A percentile compares a stretch with the other conserved stretches of the same genome.
Conservation (phyloP, 73 alveolate genomes). For the Paramecium biaurelia region DNA sequence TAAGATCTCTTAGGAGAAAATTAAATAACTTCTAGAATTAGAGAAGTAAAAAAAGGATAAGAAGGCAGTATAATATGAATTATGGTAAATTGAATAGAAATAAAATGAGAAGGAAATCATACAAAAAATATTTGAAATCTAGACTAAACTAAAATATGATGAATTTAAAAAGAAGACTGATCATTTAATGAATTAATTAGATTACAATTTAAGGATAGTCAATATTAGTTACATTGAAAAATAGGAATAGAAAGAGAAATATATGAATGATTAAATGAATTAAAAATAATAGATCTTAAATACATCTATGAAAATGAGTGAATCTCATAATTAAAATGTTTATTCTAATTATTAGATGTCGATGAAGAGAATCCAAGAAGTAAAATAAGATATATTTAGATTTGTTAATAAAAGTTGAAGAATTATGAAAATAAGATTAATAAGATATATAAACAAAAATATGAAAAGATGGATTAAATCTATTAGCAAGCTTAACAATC, state of each 20-base stretch:
- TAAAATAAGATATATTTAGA: neutral
- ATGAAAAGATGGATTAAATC: neutral
- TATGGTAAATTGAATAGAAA: neutral
- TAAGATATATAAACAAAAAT: neutral
- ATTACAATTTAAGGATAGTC: neutral
- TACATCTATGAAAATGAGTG: neutral
- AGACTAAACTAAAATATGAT: neutral
- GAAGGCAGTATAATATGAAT: neutral
- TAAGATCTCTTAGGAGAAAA: neutral
- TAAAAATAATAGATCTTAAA: neutral
- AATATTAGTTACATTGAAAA: neutral
- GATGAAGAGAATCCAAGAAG: neutral
- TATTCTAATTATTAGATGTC: neutral
- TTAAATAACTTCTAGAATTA: neutral
- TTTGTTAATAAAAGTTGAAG: neutral
- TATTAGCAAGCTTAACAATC: neutral
- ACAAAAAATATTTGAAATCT: neutral
- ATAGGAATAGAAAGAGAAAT: neutral
- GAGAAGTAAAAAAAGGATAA: neutral
- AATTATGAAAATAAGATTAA: neutral
- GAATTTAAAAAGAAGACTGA: neutral
- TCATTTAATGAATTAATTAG: neutral
- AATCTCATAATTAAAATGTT: neutral
- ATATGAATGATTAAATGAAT: neutral
- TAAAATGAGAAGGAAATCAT: neutral